A percentile compares a stretch with the other conserved stretches of the same genome.
phyloP scores from a whole-genome alignment of 2,329 filamentous ascomycete genomes.

The Cladophialophora exuberans region DNA sequence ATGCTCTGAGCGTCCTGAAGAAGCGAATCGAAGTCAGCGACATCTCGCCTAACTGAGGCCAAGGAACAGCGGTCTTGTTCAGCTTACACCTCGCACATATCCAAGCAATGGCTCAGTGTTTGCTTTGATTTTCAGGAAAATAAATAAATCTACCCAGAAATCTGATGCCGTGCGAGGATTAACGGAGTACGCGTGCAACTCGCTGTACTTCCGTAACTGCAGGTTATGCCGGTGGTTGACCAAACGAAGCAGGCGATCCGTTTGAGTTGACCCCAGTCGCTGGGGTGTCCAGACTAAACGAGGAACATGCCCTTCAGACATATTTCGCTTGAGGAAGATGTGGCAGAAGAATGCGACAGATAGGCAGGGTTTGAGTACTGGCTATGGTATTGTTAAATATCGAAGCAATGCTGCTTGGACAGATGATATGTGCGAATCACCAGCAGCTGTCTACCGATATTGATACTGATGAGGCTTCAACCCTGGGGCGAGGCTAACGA shows the following conservation, averaged over 20 bases:
- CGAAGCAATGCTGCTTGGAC: background rate
- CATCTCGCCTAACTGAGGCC: background rate
- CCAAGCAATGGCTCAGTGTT: background rate
- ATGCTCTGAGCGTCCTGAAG: background rate
- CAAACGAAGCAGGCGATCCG: background rate
- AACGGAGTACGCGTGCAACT: conserved; percentile 7
- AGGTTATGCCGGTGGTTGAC: background rate
- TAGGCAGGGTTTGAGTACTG: background rate
- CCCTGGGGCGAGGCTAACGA: no score
- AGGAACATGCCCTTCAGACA: background rate
- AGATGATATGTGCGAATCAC: background rate
- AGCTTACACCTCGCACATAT: conserved; percentile 1
- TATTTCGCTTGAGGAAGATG: background rate
- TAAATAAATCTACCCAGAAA: conserved; percentile 8
- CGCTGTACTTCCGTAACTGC: background rate
- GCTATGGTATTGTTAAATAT: background rate
- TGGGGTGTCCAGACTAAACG: background rate
- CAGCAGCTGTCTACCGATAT: background rate
- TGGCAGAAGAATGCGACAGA: background rate
- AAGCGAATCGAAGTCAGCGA: background rate
- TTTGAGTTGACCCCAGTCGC: background rate
- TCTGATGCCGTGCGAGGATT: background rate
- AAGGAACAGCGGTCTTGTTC: background rate
- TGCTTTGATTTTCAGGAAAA: conserved; percentile 2
- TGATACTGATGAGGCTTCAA: background rate